Base-by-base conservation (phyloP, 306 rosid species). In the Glycine latifolia region DNA sequence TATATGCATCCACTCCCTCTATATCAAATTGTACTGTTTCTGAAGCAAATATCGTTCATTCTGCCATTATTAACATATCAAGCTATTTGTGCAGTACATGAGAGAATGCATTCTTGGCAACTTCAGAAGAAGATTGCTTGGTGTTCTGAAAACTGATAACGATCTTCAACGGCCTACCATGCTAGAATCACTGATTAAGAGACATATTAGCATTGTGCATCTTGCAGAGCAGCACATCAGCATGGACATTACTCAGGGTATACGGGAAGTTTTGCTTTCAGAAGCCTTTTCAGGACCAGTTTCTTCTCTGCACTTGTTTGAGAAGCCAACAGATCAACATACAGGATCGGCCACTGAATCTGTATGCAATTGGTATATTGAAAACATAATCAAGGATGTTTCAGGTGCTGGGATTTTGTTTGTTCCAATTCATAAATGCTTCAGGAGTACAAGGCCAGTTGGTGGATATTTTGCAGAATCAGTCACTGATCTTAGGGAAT, bases 401-500 rank as follows among this genome's bases (percentile, higher is more conserved):
- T 90, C 99, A 35, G 94, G 94, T 70, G 99, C 99, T 73, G 98
- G 99, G 86, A 89, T 95, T 80, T 93, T 95, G 86, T 95, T 91
- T 87, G 94, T 92, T 65, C 96, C 99, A 61, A 76, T 87, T 81
- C 97, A 93, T 90, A 95, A 88, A 73, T 93, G 97, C 89, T 95
- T 95, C 87, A 91, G 94, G 91, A 95, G 99, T 80, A 89, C 97
- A 63, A 90, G 99, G 85, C 99, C 99, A 81, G 98, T 95, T 81
- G 98, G 99, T 56, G 99, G 99, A 81, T 95, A 93, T 79, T 95
- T 95, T 86, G 99, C 99, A 73, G 99, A 95, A 80, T 95, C 99
- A 7, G 98, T 95, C 60, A 90, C 99, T 56, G 99, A 95, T 87
- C 85, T 89, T 52, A 87, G 90, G 85, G 98, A 95, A 79, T 73